These are phyloP conservation scores for Boletus sp. DNA, from an alignment of 1,284 basidiomycete genomes.

Conservation along the genomic window DNA sequence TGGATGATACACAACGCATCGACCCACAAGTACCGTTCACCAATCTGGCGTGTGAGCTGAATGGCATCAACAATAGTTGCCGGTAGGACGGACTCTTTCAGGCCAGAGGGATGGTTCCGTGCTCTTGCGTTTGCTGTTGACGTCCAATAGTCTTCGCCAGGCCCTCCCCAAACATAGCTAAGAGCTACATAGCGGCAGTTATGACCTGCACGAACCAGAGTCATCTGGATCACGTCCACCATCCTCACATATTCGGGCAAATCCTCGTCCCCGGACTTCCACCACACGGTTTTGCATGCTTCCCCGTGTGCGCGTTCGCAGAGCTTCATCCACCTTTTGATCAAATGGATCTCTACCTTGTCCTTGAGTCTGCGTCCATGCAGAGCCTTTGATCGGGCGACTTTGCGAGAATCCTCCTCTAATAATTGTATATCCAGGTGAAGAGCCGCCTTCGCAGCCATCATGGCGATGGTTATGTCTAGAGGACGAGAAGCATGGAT, in stretches of 20 bases:
- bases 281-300: slow-evolving; percentile 4
- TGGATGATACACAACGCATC: slow-evolving; percentile 16
- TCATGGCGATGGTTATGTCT: slow-evolving; percentile 10
- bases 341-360: slow-evolving; percentile 10
- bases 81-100: slow-evolving; percentile 7
- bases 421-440: slow-evolving; percentile 20
- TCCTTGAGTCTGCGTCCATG: slow-evolving; percentile 20
- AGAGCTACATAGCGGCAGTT: slow-evolving; percentile 11
- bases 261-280: slow-evolving; percentile 6
- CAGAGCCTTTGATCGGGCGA: slow-evolving; percentile 15
- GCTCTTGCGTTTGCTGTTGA: neutral
- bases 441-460: neutral
- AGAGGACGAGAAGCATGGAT: slow-evolving; percentile 12
- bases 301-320: slow-evolving; percentile 8
- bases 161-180: slow-evolving; percentile 12
- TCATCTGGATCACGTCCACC: slow-evolving; percentile 9
- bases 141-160: slow-evolving; percentile 5
- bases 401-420: slow-evolving; percentile 14
- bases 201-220: neutral
- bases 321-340: slow-evolving; percentile 10
- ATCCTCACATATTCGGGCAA: slow-evolving; percentile 8
- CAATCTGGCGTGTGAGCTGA: slow-evolving; percentile 5
- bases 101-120: slow-evolving; percentile 1
- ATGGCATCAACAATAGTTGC: slow-evolving; percentile 12
- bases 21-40: slow-evolving; percentile 14